Base-by-base conservation (phyloP, 2,329 filamentous ascomycete genomes). In the Juglanconis oblonga region DNA sequence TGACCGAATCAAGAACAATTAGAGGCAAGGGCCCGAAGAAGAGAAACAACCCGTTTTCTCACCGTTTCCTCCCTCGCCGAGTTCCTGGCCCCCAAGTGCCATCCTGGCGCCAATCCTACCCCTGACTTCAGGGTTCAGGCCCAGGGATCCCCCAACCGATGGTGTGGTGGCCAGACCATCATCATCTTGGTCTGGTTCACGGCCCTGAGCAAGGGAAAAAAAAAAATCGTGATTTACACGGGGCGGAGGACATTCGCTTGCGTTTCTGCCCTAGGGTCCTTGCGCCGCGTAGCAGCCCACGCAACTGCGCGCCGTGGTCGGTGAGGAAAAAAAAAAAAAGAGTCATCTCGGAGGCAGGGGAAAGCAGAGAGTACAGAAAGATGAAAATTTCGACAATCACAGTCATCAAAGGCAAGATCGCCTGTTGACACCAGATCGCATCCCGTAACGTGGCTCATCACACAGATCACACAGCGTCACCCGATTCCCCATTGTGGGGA, bases 361-460 rank as follows among this genome's bases (percentile, higher is more conserved):
- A 32, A 24, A 36, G 45, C 45, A 35, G 24, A 47, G 24, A 35
- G 49, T 17, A 2, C n/a, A 42, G 11, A 24, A 50, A 47, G 45
- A 33, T 42, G 32, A 52, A 50, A 35, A 56, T 53, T 52, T 45
- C 47, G 42, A 62, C 44, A 45, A 38, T 36, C 52, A 54, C 50
- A 36, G 57, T 59, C 52, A 54, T 42, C 32, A 52, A 62, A 56
- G 52, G 52, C 48, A 52, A 53, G 42, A 57, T 58, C 35, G 57
- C 38, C 45, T 47, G 48, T 45, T 53, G 57, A 40, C 55, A 55
- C 52, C 40, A 59, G 42, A 54, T 51, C 36, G 9, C 24, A 40
- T 17, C 17, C 40, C 47, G n/a, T 42, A 33, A 52, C 14, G 35
- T 52, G 49, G n/a, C 45, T 49, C 57, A 47, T 62, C 47, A 49